phyloP scores from a whole-genome alignment of 331 rosid genomes.

The Acacia concinna region DNA sequence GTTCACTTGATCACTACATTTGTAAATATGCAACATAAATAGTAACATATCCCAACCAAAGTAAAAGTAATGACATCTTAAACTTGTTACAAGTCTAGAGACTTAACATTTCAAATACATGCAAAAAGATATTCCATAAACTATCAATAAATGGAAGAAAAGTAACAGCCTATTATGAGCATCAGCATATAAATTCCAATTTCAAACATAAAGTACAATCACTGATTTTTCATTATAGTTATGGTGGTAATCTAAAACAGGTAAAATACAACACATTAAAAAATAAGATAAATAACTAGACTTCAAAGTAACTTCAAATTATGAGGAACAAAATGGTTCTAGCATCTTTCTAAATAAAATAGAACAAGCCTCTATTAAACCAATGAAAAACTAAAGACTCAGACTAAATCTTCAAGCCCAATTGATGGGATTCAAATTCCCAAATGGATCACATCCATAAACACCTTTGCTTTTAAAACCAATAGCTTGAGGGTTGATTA shows the following conservation, averaged over 20 bases:
- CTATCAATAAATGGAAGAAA: not conserved
- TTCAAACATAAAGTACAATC: not conserved
- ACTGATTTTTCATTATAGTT: not conserved
- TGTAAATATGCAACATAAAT: not conserved
- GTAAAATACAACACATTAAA: not conserved
- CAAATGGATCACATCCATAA: constrained; percentile 1
- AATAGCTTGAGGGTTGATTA: not conserved
- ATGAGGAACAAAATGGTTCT: not conserved
- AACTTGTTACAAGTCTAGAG: not conserved
- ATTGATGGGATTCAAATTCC: constrained; percentile 4
- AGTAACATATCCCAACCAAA: not conserved
- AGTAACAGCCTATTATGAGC: not conserved
- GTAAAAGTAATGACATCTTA: not conserved
- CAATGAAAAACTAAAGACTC: no score
- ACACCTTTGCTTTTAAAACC: constrained; percentile 1
- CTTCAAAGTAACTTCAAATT: not conserved
- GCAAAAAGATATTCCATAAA: not conserved
- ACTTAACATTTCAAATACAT: not conserved
- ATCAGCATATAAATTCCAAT: constrained; percentile 9
- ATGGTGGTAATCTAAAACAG: not conserved
- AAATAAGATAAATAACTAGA: not conserved
- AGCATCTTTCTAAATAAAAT: not conserved
- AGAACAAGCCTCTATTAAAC: not conserved
- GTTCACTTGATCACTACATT: not conserved
- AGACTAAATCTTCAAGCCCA: not conserved